These are phyloP conservation scores for Thelonectria discophora DNA, from an alignment of 2,329 filamentous ascomycete genomes.

Conservation along the genomic window DNA sequence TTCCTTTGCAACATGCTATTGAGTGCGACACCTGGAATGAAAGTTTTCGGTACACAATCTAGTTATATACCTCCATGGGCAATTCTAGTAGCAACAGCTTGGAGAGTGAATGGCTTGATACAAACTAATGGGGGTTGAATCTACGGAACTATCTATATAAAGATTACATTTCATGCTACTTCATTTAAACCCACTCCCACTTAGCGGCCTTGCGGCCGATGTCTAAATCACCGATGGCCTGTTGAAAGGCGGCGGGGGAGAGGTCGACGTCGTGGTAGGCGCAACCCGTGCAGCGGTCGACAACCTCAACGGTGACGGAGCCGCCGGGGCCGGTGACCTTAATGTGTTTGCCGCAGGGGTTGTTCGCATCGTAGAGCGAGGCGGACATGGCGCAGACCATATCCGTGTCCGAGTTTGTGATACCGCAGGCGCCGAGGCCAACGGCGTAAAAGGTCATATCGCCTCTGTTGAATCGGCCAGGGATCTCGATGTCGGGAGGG, in stretches of 20 bases:
- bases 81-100: no score
- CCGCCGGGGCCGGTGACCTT: conserved; percentile 60
- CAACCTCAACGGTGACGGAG: conserved; percentile 62
- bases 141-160: no score
- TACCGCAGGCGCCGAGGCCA: conserved; percentile 74
- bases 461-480: conserved; percentile 15
- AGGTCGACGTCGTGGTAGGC: conserved; percentile 58
- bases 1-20: no score
- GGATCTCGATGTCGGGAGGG: conserved; percentile 21
- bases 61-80: no score
- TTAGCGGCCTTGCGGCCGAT: conserved; percentile 35
- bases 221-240: conserved; percentile 49
- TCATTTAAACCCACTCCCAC: conserved; percentile 42
- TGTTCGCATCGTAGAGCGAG: conserved; percentile 69
- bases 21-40: no score
- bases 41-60: no score
- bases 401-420: conserved; percentile 61
- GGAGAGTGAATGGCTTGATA: no score
- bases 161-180: no score
- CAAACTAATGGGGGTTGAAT: no score
- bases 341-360: conserved; percentile 71
- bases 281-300: conserved; percentile 71
- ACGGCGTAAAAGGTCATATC: conserved; percentile 66
- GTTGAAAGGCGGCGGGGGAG: conserved; percentile 56
- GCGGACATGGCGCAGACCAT: conserved; percentile 73